Conservation (phyloP, 371 early-diverging fungal species). For the Mucor irregularis region DNA sequence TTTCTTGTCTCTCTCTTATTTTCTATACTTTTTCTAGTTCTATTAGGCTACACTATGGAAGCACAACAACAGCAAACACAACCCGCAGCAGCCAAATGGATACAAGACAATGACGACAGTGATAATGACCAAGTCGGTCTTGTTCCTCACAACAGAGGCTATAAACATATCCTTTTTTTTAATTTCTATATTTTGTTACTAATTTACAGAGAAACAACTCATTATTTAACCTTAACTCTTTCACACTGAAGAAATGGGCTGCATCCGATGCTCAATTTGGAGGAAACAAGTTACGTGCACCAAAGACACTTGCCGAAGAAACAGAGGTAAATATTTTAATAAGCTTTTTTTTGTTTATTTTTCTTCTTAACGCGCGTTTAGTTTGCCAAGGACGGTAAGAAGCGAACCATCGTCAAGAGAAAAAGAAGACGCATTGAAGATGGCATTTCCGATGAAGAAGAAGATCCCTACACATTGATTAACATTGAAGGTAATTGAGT, state of each 20-base stretch:
- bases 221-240: slow-evolving; percentile 32
- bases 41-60: neutral
- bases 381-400: slow-evolving; percentile 41
- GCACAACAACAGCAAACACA: slow-evolving; percentile 2
- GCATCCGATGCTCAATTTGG: slow-evolving; percentile 36
- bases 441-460: slow-evolving; percentile 44
- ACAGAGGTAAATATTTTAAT: slow-evolving; percentile 31
- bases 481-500: slow-evolving; percentile 52
- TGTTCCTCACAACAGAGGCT: slow-evolving; percentile 56
- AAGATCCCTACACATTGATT: slow-evolving; percentile 54
- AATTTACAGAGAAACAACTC: neutral
- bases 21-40: too few species aligned
- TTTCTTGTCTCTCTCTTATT: too few species aligned
- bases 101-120: slow-evolving; percentile 34
- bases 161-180: slow-evolving; percentile 62
- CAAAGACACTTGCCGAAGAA: slow-evolving; percentile 35
- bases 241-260: slow-evolving; percentile 48
- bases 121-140: slow-evolving; percentile 46
- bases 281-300: slow-evolving; percentile 45
- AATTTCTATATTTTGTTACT: neutral
- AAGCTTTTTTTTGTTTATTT: neutral
- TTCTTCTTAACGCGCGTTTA: slow-evolving; percentile 6
- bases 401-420: slow-evolving; percentile 41
- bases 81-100: slow-evolving; percentile 32
- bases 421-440: slow-evolving; percentile 40